Evolutionary conservation across 805 yeast species (phyloP).

Genomic region (Candida mattraensis): DNA sequence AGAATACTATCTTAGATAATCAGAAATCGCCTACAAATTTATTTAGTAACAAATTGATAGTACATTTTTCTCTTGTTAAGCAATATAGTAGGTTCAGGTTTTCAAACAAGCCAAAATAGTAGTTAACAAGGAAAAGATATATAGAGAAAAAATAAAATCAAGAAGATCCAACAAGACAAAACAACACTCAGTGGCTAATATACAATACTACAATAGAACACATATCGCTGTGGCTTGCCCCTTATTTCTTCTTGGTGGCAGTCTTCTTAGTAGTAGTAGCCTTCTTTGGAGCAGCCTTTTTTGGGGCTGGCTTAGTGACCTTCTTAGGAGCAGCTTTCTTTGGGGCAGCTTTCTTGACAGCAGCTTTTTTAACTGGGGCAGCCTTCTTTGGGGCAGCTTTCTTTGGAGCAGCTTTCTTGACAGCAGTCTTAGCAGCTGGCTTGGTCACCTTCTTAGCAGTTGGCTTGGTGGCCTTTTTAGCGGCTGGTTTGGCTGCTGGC

Average conservation of each 20-base stretch:
- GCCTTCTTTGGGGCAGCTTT: slow-evolving; percentile 33
- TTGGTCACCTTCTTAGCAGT: slow-evolving; percentile 26
- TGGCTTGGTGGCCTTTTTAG: slow-evolving; percentile 31
- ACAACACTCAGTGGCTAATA: slow-evolving; percentile 8
- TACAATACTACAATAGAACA: slow-evolving; percentile 10
- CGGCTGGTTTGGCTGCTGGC: slow-evolving; percentile 30
- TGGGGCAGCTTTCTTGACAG: slow-evolving; percentile 20
- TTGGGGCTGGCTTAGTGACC: slow-evolving; percentile 7
- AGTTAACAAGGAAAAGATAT: neutral
- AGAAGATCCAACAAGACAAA: slow-evolving; percentile 3
- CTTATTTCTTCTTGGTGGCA: slow-evolving; percentile 13
- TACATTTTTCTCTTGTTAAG: too few relatives aligned
- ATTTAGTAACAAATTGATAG: too few relatives aligned
- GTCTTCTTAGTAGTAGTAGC: slow-evolving; percentile 23
- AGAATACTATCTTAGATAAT: too few relatives aligned
- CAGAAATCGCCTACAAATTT: too few relatives aligned
- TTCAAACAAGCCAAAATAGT: too few relatives aligned
- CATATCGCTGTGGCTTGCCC: slow-evolving; percentile 2
- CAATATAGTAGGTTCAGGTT: too few relatives aligned
- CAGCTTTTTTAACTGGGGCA: slow-evolving; percentile 28
- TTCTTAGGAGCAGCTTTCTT: slow-evolving; percentile 34
- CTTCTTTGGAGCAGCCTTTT: slow-evolving; percentile 26
- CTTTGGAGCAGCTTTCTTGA: slow-evolving; percentile 26
- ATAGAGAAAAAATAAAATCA: slow-evolving; percentile 2
- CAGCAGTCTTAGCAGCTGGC: slow-evolving; percentile 31